Evolutionary conservation across 176 grass and related monocot species (phyloP).

Genomic region (Aegilops sharonensis): DNA sequence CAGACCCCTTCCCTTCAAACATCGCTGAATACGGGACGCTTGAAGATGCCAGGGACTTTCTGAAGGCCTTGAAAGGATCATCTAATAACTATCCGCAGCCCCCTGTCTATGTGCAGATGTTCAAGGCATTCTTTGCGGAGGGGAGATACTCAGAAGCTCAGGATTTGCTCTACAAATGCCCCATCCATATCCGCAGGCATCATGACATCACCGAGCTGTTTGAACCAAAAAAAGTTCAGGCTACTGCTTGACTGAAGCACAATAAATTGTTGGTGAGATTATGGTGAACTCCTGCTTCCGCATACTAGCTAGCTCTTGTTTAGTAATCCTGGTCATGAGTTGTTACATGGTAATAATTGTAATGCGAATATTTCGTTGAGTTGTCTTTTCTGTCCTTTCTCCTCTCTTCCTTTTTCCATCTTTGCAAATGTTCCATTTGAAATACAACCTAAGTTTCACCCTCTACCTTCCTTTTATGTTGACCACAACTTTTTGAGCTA

Average conservation of each 20-base stretch:
- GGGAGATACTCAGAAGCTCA: conserved; percentile 76
- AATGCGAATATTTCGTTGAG: neutral
- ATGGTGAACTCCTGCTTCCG: neutral
- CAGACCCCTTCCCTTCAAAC: conserved; percentile 61
- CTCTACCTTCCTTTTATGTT: neutral
- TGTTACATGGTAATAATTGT: conserved; percentile 10
- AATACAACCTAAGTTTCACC: neutral
- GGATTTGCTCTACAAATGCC: conserved; percentile 79
- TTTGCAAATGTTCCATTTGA: neutral
- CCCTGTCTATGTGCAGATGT: conserved; percentile 56
- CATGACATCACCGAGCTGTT: conserved; percentile 55
- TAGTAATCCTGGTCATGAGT: neutral
- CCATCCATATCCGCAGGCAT: conserved; percentile 74
- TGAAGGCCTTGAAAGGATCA: conserved; percentile 56
- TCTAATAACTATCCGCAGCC: conserved; percentile 37
- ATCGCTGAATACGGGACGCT: conserved; percentile 68
- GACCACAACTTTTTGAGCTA: neutral
- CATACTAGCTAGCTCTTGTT: conserved; percentile 5
- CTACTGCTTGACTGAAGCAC: conserved; percentile 28
- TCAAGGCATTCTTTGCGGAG: conserved; percentile 76
- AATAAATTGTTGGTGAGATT: conserved; percentile 20
- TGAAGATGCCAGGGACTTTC: conserved; percentile 73
- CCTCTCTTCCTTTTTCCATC: neutral
- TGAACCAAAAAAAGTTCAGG: conserved; percentile 51
- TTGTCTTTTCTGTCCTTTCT: neutral